A percentile compares a stretch with the other conserved stretches of the same genome.
Evolutionary conservation across 139 green algal species (phyloP).

Genomic region (Chlamydomonas schloesseri): DNA sequence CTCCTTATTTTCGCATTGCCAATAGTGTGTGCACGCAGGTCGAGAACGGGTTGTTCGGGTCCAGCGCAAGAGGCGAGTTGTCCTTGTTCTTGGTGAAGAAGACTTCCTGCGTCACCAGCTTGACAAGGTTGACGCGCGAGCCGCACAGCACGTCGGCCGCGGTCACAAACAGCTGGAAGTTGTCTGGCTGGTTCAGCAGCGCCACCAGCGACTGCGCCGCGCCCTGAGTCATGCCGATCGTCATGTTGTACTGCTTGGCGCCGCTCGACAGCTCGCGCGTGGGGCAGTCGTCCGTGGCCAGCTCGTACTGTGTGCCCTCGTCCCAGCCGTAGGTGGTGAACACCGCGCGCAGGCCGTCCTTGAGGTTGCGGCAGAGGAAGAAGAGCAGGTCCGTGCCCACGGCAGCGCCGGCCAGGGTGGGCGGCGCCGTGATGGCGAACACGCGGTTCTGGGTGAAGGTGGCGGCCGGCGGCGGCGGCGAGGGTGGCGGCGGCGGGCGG

Average conservation of each 20-base stretch:
- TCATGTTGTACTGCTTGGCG: conserved; percentile 16
- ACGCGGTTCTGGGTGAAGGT: background rate
- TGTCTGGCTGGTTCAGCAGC: background rate
- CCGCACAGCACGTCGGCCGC: conserved; percentile 20
- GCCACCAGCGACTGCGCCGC: background rate
- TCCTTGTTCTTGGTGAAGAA: background rate
- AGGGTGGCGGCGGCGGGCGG: background rate
- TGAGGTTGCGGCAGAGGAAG: conserved; percentile 20
- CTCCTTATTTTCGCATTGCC: background rate
- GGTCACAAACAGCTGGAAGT: conserved; percentile 28
- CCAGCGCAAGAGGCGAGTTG: conserved; percentile 1
- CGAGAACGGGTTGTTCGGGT: background rate
- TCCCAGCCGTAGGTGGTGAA: conserved; percentile 29
- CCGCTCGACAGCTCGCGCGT: background rate
- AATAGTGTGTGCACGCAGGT: conserved; percentile 17
- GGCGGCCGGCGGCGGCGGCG: background rate
- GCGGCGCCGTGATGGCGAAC: conserved; percentile 2
- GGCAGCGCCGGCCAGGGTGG: background rate
- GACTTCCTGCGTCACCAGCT: conserved; percentile 11
- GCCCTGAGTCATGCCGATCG: background rate
- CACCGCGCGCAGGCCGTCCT: background rate
- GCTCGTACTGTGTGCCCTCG: background rate
- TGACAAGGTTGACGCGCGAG: background rate
- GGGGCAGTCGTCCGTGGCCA: background rate
- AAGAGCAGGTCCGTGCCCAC: background rate